phyloP scores from a whole-genome alignment of 2,329 filamentous ascomycete species.

The Knufia fluminis region DNA sequence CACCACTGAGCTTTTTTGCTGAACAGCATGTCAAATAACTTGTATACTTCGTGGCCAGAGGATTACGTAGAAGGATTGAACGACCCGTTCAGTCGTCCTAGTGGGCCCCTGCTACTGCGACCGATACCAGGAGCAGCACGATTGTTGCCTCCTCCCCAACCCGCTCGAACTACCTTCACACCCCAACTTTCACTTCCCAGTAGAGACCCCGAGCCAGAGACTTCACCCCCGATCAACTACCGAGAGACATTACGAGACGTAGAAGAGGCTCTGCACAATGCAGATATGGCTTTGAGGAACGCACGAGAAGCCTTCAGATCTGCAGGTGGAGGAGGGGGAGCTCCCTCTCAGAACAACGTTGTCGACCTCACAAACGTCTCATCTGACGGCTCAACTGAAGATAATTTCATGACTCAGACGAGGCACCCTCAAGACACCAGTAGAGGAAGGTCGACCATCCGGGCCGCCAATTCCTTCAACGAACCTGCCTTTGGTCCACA shows the following conservation, averaged over 20 bases:
- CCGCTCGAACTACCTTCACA: constrained; percentile 18
- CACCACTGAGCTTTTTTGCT: not conserved
- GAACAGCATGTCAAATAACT: not conserved
- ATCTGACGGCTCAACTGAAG: constrained; percentile 12
- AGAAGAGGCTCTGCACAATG: constrained; percentile 13
- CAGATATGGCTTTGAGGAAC: constrained; percentile 18
- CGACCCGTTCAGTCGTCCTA: not conserved
- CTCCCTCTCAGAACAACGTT: constrained; percentile 3
- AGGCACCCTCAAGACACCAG: constrained; percentile 19
- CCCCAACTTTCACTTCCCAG: constrained; percentile 9
- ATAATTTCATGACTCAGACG: constrained; percentile 18
- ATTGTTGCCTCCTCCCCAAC: constrained; percentile 15
- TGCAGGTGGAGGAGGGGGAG: constrained; percentile 8
- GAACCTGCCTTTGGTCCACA: constrained; percentile 17
- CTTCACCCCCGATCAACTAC: constrained; percentile 4
- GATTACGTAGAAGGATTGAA: not conserved
- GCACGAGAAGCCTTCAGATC: constrained; percentile 20
- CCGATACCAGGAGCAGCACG: too few relatives aligned
- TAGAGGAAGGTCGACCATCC: constrained; percentile 5
- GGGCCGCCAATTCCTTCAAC: constrained; percentile 13
- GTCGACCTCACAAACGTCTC: constrained; percentile 17
- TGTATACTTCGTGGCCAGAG: not conserved
- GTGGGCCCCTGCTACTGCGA: too few relatives aligned
- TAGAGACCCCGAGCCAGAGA: constrained; percentile 10
- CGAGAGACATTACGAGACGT: constrained; percentile 13